Conservation (phyloP, 345 rosid genomes). For the Sonneratia caseolaris region DNA sequence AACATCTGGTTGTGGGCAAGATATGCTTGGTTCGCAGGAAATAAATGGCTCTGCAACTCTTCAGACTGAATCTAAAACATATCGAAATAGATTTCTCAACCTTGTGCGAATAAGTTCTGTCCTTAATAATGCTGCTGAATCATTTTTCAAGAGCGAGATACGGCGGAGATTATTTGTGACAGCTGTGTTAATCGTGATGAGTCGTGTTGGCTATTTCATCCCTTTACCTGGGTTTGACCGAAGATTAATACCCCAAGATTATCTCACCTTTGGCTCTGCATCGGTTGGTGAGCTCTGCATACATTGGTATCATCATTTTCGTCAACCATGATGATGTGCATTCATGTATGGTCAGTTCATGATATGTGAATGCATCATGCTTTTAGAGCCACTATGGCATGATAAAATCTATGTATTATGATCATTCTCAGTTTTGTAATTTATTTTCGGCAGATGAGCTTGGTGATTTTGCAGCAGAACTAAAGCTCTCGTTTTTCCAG, state of each 20-base stretch:
- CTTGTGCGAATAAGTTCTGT: slow-evolving; percentile 65
- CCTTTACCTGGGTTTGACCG: slow-evolving; percentile 92
- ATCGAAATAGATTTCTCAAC: slow-evolving; percentile 64
- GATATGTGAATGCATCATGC: background rate
- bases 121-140: slow-evolving; percentile 57
- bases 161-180: slow-evolving; percentile 77
- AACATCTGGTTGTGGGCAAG: slow-evolving; percentile 21
- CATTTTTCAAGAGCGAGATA: slow-evolving; percentile 90
- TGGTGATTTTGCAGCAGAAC: slow-evolving; percentile 66
- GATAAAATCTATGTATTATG: background rate
- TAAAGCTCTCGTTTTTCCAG: slow-evolving; percentile 86
- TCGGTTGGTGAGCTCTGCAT: slow-evolving; percentile 57
- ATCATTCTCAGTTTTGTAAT: background rate
- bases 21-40: slow-evolving; percentile 13
- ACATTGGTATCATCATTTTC: background rate
- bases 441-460: slow-evolving; percentile 57
- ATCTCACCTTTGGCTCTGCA: slow-evolving; percentile 80
- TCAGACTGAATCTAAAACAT: slow-evolving; percentile 36
- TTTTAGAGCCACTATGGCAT: background rate
- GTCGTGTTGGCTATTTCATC: slow-evolving; percentile 83
- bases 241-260: slow-evolving; percentile 76
- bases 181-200: slow-evolving; percentile 49
- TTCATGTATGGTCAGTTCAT: background rate
- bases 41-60: slow-evolving; percentile 15
- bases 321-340: background rate